These are phyloP conservation scores for Penicillium salamii DNA, from an alignment of 495 filamentous ascomycete genomes.

Conservation along the genomic window DNA sequence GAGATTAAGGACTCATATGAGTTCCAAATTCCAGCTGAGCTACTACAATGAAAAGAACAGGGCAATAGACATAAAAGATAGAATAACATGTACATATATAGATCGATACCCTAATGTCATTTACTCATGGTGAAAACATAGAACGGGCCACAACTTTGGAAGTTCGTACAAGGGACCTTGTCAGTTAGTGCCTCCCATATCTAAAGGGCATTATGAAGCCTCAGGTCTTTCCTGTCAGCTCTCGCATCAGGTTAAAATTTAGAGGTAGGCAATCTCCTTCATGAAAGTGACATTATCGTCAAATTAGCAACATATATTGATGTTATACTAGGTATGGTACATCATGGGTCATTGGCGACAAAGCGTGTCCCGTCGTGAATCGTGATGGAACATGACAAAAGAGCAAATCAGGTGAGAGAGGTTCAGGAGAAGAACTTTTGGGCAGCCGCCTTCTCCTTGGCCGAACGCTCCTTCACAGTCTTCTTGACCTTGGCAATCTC, in stretches of 20 bases:
- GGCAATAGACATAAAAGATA: neutral
- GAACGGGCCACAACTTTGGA: too few relatives aligned
- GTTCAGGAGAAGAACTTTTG: conserved; percentile 76
- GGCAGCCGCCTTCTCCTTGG: conserved; percentile 86
- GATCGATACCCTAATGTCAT: too few relatives aligned
- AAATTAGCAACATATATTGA: neutral
- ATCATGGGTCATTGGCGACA: conserved; percentile 15
- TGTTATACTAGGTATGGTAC: conserved; percentile 25
- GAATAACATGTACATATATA: too few relatives aligned
- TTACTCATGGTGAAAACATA: too few relatives aligned
- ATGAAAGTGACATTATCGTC: too few relatives aligned
- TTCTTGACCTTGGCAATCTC: conserved; percentile 77
- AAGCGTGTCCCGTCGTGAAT: conserved; percentile 35
- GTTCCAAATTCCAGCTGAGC: conserved; percentile 37
- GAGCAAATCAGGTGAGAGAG: conserved; percentile 1
- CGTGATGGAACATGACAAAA: conserved; percentile 14
- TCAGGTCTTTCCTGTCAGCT: too few relatives aligned
- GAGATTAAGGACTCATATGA: conserved; percentile 28
- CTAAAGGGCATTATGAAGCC: too few relatives aligned
- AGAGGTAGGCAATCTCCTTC: too few relatives aligned
- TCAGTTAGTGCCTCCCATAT: too few relatives aligned
- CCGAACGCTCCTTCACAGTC: conserved; percentile 63
- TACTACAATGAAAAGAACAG: conserved; percentile 33
- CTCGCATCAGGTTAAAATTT: too few relatives aligned
- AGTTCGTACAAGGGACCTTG: too few relatives aligned